Base-by-base conservation (phyloP, 2,329 filamentous ascomycete species). In the Pseudohalonectria lignicola region DNA sequence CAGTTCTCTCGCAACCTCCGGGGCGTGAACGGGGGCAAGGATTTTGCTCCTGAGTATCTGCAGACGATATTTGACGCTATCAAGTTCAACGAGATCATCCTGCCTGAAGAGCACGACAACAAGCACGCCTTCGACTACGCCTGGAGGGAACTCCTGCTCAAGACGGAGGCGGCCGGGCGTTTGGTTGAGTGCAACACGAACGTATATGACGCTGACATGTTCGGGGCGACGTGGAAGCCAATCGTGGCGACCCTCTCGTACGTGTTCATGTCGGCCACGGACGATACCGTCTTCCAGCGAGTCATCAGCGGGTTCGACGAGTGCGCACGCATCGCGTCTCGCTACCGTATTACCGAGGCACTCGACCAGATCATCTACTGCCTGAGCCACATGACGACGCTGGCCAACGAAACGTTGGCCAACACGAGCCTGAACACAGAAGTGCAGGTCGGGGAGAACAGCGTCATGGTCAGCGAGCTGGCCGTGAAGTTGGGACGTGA, bases 191-290 rank as follows among this genome's bases (percentile, higher is more conserved):
- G 87, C 55, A 74, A 94, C 47, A 94, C 90, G 4, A 96, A 95
- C 53, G 79, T 94, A 29, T 98, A 86, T 57, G 93, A 98, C 58
- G 86, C 88, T 4, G 88, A 98, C 54, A 95, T 98, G 86, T 98
- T 98, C 57, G 79, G 83, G 41, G 83, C 87, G 17, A 95, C 88
- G 1, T 98, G 93, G 92, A 87, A 78, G 54, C 90, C 93, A 0
- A 87, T 98, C 36, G 74, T 98, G 28, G 88, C 92, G 4, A 96
- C 93, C 0, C 66, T 98, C 39, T 93, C 92, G 11, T 98, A 96
- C 54, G 92, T 98, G 4, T 98, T 98, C 64, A 94, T 96, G 82
- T 96, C 90, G 26, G 93, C 93, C 13, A 94, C 87, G 0, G 93
- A 98, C 53, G 92, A 98, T 56, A 73, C 90, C 1, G 92, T 98